Conservation (phyloP, 176 grass and related monocot genomes). For the Raddia guianensis region DNA sequence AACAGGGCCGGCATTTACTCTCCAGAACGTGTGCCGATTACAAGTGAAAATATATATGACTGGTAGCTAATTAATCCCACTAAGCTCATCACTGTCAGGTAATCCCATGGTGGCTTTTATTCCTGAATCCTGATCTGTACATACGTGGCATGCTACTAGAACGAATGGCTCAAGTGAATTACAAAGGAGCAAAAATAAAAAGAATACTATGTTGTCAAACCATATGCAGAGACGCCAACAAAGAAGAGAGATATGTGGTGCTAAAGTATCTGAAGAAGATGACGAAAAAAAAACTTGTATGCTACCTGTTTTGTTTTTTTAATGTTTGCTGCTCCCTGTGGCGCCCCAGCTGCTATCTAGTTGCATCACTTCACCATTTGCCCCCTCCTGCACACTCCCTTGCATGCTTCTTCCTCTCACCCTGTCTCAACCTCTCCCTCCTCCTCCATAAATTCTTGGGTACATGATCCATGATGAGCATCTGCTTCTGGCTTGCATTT, state of each 20-base stretch:
- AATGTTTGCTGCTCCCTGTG: constrained; percentile 32
- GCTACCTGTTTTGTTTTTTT: constrained; percentile 24
- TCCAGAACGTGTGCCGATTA: neutral
- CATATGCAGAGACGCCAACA: neutral
- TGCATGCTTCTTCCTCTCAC: constrained; percentile 43
- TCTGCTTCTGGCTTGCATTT: constrained; percentile 52
- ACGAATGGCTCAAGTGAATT: constrained; percentile 20
- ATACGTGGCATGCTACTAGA: neutral
- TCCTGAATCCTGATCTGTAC: neutral
- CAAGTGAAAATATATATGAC: neutral
- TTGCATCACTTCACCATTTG: constrained; percentile 40
- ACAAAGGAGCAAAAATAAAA: neutral
- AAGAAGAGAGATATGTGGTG: neutral
- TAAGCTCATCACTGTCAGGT: neutral
- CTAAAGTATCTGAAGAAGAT: constrained; percentile 4
- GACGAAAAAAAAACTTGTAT: neutral
- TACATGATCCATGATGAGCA: constrained; percentile 30
- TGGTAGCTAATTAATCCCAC: neutral
- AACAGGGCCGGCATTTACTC: neutral
- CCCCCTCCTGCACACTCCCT: constrained; percentile 20
- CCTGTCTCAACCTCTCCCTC: constrained; percentile 10
- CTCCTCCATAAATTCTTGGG: constrained; percentile 36
- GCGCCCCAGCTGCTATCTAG: constrained; percentile 23
- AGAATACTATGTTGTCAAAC: neutral
- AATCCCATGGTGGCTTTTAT: neutral